Percentiles rank a stretch among this genome's conserved stretches.
Conservation (phyloP, 2,329 filamentous ascomycete genomes). For the Aspergillus novoparasiticus region DNA sequence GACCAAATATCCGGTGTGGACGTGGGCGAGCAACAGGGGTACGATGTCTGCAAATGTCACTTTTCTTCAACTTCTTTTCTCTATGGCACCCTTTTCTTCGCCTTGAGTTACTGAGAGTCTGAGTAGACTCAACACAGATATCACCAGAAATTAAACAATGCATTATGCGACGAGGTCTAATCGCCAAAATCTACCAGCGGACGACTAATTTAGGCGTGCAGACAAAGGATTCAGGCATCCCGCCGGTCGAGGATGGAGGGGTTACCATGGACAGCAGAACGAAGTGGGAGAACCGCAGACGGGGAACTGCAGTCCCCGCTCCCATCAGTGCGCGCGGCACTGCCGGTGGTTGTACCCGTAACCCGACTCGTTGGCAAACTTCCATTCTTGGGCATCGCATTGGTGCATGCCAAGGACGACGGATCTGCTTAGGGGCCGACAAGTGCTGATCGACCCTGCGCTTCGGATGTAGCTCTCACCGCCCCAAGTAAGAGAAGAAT, state of each 20-base stretch:
- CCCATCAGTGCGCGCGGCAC: not conserved
- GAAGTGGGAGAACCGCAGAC: not conserved
- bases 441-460: not conserved
- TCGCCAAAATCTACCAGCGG: not conserved
- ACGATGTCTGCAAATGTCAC: too few species aligned
- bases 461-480: not conserved
- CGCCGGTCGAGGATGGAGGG: not conserved
- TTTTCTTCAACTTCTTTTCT: too few species aligned
- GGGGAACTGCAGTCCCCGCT: not conserved
- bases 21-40: too few species aligned
- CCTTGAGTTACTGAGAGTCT: too few species aligned
- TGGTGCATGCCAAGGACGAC: slow-evolving; percentile 3
- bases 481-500: not conserved
- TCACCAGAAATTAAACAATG: not conserved
- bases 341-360: slow-evolving; percentile 1
- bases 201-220: not conserved
- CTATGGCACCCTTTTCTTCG: too few species aligned
- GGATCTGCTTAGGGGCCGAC: not conserved
- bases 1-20: too few species aligned
- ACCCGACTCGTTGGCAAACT: slow-evolving; percentile 5
- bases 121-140: too few species aligned
- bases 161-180: not conserved
- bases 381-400: not conserved
- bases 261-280: not conserved
- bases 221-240: not conserved